phyloP scores from a whole-genome alignment of 129 eudicot genomes.

The Escallonia herrerae region DNA sequence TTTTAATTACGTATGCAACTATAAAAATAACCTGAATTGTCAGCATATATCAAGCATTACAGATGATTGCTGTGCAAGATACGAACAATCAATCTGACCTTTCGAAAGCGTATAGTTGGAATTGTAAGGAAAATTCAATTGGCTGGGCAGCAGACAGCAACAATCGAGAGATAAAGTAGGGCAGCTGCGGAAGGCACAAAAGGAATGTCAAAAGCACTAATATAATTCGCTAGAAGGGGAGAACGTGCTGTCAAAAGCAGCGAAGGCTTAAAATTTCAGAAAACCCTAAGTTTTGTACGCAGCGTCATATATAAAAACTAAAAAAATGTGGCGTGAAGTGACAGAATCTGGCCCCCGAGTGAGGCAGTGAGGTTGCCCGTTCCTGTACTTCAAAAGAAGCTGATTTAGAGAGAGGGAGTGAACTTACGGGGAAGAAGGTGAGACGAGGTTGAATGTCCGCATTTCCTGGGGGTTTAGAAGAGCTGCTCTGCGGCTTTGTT shows the following conservation, averaged over 20 bases:
- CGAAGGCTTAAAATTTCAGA: neutral
- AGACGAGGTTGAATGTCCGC: neutral
- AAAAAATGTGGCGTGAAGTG: too few relatives aligned
- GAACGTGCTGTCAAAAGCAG: neutral
- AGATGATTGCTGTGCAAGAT: too few relatives aligned
- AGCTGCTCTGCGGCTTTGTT: too few relatives aligned
- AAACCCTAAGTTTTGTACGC: neutral
- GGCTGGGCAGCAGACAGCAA: slow-evolving; percentile 17
- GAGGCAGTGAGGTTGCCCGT: too few relatives aligned
- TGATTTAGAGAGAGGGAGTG: neutral
- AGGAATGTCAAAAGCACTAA: too few relatives aligned
- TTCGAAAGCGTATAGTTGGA: slow-evolving; percentile 19
- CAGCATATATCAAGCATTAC: neutral
- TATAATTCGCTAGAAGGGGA: too few relatives aligned
- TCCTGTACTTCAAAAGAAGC: too few relatives aligned
- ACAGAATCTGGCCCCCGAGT: too few relatives aligned
- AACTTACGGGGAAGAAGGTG: neutral
- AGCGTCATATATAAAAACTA: neutral
- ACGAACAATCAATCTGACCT: slow-evolving; percentile 15
- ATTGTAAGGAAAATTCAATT: slow-evolving; percentile 22
- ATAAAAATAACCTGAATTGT: neutral
- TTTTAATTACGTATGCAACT: too few relatives aligned
- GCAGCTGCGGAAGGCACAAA: slow-evolving; percentile 14
- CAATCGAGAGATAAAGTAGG: slow-evolving; percentile 29
- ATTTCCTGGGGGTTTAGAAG: neutral